Evolutionary conservation across 1,139 yeast species (phyloP), one percentile per base, ranked within the genome.

Genomic region (Pneumocystis carinii): DNA sequence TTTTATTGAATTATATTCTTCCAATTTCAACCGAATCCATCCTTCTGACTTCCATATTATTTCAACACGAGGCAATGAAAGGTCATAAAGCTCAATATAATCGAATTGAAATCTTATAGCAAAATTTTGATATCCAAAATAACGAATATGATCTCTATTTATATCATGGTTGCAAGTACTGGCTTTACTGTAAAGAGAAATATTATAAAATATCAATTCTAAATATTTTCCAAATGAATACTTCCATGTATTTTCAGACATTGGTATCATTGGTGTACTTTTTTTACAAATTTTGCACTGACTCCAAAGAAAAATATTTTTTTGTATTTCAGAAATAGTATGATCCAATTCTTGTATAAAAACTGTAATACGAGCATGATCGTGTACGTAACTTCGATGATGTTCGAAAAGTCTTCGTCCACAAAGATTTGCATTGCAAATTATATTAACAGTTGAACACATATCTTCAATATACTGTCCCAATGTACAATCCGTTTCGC

Each of bases 151-250:
- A 67, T 85, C 87, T 62, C 84, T 81, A 69, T 88, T 86, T 65
- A 86, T 84, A 70, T 88, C 88, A 72, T 92, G 97, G 0, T 78
- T 73, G 72, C 98, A 94, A 37, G 79, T 76, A 1, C 84, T 86
- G 32, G 70, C 83, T 74, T 69, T 78, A 73, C 70, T 72, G 65
- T 68, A 76, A 68, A 72, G 72, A 67, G 70, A 75, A 68, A 68
- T 72, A 62, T 95, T 89, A 86, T 95, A 90, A 71, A 90, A 90
- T 56, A 86, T 78, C 36, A 90, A 75, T 74, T 94, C 97, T 59
- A 94, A 77, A 71, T 87, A 94, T 71, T 92, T 94, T 0, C 98
- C 98, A 72, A 94, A 84, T 0, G 97, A 90, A 67, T 85, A 84
- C 70, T 86, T 89, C 85, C 95, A 90, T 0, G 97, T 85, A 37